Evolutionary conservation across 1,284 basidiomycete species (phyloP).

Genomic region (Naganishia sp.): DNA sequence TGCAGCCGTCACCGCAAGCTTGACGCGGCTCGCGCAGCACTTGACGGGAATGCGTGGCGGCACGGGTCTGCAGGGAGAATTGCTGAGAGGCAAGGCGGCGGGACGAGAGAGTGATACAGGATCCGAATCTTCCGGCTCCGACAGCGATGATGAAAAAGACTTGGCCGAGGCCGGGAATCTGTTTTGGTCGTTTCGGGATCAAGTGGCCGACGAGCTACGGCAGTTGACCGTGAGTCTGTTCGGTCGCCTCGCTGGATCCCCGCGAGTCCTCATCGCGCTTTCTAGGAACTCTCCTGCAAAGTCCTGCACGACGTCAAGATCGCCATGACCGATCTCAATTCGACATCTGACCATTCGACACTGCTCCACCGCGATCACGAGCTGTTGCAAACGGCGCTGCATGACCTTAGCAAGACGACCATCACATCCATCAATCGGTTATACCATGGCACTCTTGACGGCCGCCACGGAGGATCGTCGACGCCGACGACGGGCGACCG

Average conservation of each 20-base stretch:
- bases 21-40: conserved; percentile 87
- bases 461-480: not conserved
- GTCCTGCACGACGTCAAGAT: conserved; percentile 48
- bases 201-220: conserved; percentile 75
- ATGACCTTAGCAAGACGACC: conserved; percentile 64
- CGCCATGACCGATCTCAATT: conserved; percentile 35
- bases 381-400: conserved; percentile 67
- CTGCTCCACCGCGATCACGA: conserved; percentile 67
- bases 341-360: conserved; percentile 20
- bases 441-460: conserved; percentile 61
- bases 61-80: conserved; percentile 75
- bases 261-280: conserved; percentile 6
- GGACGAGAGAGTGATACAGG: not conserved
- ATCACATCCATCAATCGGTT: conserved; percentile 76
- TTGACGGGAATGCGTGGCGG: conserved; percentile 81
- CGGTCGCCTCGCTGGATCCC: not conserved
- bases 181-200: conserved; percentile 79
- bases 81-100: conserved; percentile 65
- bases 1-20: conserved; percentile 75
- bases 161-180: conserved; percentile 69
- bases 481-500: conserved; percentile 25
- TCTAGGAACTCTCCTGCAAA: conserved; percentile 44
- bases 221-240: conserved; percentile 66
- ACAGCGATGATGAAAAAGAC: conserved; percentile 43
- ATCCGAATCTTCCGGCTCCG: conserved; percentile 2